Evolutionary conservation across 768 basidiomycete genomes (phyloP).

Genomic region (Strobilomyces echinocephalus): DNA sequence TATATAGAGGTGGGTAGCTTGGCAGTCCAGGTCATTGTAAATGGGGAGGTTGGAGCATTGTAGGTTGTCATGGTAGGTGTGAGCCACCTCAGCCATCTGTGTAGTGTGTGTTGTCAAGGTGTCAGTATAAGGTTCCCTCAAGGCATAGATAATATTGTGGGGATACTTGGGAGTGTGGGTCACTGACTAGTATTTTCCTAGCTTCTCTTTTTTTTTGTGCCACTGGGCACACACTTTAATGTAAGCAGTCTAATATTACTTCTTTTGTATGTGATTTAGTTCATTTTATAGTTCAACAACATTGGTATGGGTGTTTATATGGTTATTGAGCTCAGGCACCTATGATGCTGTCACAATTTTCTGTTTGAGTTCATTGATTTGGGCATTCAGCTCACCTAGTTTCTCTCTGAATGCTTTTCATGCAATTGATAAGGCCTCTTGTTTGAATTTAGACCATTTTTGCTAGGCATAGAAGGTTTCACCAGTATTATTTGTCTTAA

Average conservation of each 20-base stretch:
- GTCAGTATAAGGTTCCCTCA: not conserved
- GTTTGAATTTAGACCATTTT: not conserved
- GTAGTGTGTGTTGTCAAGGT: not conserved
- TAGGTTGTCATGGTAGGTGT: constrained; percentile 12
- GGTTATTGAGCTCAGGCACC: not conserved
- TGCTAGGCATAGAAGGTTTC: not conserved
- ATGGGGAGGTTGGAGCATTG: constrained; percentile 5
- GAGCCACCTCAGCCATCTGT: constrained; percentile 31
- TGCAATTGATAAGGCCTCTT: fast-evolving
- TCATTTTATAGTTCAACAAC: not conserved
- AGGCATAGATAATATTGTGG: constrained; percentile 14
- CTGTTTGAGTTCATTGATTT: not conserved
- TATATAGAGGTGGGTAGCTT: fast-evolving
- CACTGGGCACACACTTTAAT: not conserved
- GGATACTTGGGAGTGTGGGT: constrained; percentile 4
- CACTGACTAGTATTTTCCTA: constrained; percentile 20
- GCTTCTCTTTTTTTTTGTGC: not conserved
- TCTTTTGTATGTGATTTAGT: not conserved
- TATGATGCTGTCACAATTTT: not conserved
- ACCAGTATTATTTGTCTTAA: not conserved
- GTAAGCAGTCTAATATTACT: not conserved
- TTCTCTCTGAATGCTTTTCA: not conserved
- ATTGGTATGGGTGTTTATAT: not conserved
- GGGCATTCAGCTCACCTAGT: not conserved
- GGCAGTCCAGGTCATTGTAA: not conserved